phyloP scores from a whole-genome alignment of 345 rosid genomes.

The Arabis alpina region DNA sequence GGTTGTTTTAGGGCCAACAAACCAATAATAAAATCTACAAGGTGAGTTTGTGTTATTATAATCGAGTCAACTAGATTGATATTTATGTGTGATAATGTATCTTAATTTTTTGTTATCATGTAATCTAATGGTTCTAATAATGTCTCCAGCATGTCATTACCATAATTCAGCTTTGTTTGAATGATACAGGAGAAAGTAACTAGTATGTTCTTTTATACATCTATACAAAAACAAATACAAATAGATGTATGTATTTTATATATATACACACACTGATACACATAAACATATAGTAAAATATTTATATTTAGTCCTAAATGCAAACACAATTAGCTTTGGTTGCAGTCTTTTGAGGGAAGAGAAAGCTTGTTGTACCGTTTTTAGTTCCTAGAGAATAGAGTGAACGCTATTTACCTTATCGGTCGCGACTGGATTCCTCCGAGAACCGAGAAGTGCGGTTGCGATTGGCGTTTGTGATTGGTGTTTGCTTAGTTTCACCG shows the following conservation, averaged over 20 bases:
- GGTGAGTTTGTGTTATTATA: no score
- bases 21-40: no score
- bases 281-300: not conserved
- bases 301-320: slow-evolving; percentile 26
- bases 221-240: slow-evolving; percentile 3
- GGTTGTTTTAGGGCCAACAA: slow-evolving; percentile 13
- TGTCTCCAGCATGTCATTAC: no score
- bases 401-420: slow-evolving; percentile 23
- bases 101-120: no score
- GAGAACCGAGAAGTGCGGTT: not conserved
- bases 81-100: no score
- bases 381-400: not conserved
- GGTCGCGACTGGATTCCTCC: slow-evolving; percentile 5
- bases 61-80: no score
- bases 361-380: not conserved
- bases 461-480: not conserved
- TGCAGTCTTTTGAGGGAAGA: slow-evolving; percentile 10
- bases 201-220: slow-evolving; percentile 3
- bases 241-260: not conserved
- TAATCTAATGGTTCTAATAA: no score
- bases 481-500: slow-evolving; percentile 5
- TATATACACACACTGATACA: not conserved
- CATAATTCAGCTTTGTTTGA: no score
- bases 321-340: not conserved
- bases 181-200: no score